Percentiles rank a stretch among this genome's conserved stretches.
These are phyloP conservation scores for Isatis tinctoria DNA, from an alignment of 345 rosid genomes.

Conservation along the genomic window DNA sequence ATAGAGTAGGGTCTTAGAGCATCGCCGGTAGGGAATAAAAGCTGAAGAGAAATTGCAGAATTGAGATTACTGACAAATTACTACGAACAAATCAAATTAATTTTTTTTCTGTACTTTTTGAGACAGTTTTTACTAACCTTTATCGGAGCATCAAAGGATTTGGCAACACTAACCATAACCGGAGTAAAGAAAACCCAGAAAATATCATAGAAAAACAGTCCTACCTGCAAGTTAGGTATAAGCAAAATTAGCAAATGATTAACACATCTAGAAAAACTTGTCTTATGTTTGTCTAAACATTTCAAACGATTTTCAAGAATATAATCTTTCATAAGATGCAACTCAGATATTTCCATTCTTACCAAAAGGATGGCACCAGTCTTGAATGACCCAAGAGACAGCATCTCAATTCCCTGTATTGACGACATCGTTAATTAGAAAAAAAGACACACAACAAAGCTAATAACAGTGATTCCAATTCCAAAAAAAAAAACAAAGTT, in stretches of 20 bases:
- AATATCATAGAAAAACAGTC: conserved; percentile 92
- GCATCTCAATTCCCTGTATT: conserved; percentile 95
- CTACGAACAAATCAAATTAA: neutral
- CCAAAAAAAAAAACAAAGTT: neutral
- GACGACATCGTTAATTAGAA: neutral
- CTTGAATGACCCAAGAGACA: conserved; percentile 94
- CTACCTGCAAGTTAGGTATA: conserved; percentile 52
- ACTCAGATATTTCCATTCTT: conserved; percentile 24
- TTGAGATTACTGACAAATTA: neutral
- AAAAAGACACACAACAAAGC: neutral
- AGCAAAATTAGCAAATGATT: conserved; percentile 2
- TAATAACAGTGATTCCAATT: neutral
- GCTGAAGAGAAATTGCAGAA: conserved; percentile 41
- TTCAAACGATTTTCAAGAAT: neutral
- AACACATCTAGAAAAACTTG: neutral
- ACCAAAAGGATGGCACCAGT: conserved; percentile 98
- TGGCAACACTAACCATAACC: conserved; percentile 98
- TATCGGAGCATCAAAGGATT: conserved; percentile 98
- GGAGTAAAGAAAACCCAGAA: conserved; percentile 99
- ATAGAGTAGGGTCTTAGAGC: conserved; percentile 80
- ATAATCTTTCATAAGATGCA: neutral
- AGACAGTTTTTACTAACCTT: conserved; percentile 57
- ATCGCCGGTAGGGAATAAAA: conserved; percentile 88
- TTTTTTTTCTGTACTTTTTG: neutral
- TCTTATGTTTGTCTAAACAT: neutral